These are phyloP conservation scores for Lentinus polychrous DNA, from an alignment of 1,284 basidiomycete genomes.

Conservation along the genomic window DNA sequence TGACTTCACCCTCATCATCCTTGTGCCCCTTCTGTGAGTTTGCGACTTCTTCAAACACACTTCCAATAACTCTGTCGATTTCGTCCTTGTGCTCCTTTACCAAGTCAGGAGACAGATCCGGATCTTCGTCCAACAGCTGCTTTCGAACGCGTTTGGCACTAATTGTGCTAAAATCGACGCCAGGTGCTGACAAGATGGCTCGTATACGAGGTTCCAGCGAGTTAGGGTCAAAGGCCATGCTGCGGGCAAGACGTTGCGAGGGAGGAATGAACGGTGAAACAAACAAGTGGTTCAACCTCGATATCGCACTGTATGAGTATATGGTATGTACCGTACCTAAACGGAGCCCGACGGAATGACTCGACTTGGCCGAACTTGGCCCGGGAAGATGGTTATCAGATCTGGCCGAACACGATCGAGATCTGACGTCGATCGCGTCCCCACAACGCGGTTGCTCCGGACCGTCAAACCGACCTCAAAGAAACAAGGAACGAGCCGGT, in stretches of 20 bases:
- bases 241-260: neutral
- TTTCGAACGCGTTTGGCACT: slow-evolving; percentile 74
- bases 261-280: too few relatives aligned
- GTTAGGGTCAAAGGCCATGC: slow-evolving; percentile 19
- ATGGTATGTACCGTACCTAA: too few relatives aligned
- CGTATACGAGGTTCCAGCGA: slow-evolving; percentile 52
- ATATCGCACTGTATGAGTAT: too few relatives aligned
- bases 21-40: slow-evolving; percentile 11
- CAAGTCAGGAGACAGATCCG: slow-evolving; percentile 44
- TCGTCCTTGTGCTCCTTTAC: slow-evolving; percentile 52
- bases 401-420: too few relatives aligned
- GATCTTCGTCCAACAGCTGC: slow-evolving; percentile 45
- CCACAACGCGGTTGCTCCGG: too few relatives aligned
- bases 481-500: too few relatives aligned
- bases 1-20: slow-evolving; percentile 22
- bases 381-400: too few relatives aligned
- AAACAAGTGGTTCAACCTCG: too few relatives aligned
- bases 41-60: slow-evolving; percentile 50
- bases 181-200: slow-evolving; percentile 61
- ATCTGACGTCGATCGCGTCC: too few relatives aligned
- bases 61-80: slow-evolving; percentile 52
- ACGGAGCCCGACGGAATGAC: too few relatives aligned
- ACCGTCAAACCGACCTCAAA: too few relatives aligned
- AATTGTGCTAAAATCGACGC: slow-evolving; percentile 64
- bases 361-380: too few relatives aligned